These are phyloP conservation scores for Ascoidea tarda DNA, from an alignment of 805 yeast species.

Conservation along the genomic window DNA sequence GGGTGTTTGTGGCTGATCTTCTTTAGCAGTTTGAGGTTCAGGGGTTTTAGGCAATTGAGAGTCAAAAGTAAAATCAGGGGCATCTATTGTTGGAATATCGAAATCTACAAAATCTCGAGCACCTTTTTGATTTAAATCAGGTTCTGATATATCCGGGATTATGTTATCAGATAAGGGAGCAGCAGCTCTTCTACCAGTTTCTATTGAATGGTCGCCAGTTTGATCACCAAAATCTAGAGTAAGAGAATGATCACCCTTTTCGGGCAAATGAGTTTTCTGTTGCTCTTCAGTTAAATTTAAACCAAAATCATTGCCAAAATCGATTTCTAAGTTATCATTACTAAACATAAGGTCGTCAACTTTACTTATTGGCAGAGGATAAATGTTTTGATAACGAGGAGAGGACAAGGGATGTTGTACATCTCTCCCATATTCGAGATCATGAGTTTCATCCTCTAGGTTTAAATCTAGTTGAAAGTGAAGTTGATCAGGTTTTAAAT, in stretches of 20 bases:
- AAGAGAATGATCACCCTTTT: background rate
- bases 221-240: too few relatives aligned
- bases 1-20: background rate
- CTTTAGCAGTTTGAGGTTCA: background rate
- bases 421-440: too few relatives aligned
- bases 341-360: background rate
- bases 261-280: background rate
- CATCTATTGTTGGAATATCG: background rate
- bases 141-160: slow-evolving; percentile 13
- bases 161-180: slow-evolving; percentile 10
- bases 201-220: slow-evolving; percentile 40
- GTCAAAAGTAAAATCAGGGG: background rate
- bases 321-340: slow-evolving; percentile 4
- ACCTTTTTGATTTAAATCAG: slow-evolving; percentile 16
- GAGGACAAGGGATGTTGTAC: background rate
- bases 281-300: slow-evolving; percentile 8
- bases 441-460: background rate
- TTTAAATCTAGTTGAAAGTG: too few relatives aligned
- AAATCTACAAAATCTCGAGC: slow-evolving; percentile 1
- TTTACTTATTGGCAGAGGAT: too few relatives aligned
- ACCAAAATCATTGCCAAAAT: slow-evolving; percentile 13
- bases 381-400: background rate
- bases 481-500: too few relatives aligned
- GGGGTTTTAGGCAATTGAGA: background rate
- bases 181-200: slow-evolving; percentile 40